Conservation (phyloP, 495 filamentous ascomycete genomes). For the Saxophila tyrrhenica region DNA sequence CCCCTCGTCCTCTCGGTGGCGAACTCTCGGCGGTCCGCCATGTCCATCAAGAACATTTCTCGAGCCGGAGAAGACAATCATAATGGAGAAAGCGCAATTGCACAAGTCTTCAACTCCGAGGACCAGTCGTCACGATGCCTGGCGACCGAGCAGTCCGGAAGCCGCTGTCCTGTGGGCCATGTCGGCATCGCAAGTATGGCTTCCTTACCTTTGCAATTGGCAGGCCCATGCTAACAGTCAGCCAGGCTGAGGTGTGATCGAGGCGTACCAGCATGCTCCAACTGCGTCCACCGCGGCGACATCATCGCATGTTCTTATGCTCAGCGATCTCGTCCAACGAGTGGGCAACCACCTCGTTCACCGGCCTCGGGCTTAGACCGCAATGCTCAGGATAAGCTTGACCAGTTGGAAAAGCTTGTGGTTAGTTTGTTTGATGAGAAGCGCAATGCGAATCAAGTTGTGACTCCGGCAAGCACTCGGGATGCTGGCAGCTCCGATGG, state of each 20-base stretch:
- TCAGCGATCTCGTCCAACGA: not conserved
- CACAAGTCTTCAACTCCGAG: no score
- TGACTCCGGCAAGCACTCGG: not conserved
- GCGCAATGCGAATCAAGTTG: not conserved
- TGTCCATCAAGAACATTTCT: not conserved
- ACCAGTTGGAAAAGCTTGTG: not conserved
- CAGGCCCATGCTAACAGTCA: not conserved
- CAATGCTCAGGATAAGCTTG: not conserved
- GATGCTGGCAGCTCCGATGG: not conserved
- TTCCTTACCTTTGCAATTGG: not conserved
- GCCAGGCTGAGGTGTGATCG: not conserved
- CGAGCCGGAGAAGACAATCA: not conserved
- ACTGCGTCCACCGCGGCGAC: not conserved
- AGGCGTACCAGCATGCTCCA: constrained; percentile 1
- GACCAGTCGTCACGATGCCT: no score
- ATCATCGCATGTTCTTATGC: not conserved
- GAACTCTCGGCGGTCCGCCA: not conserved
- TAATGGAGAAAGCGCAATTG: not conserved
- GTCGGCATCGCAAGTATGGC: not conserved
- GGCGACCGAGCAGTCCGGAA: not conserved
- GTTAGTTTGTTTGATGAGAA: not conserved
- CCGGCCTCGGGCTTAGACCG: not conserved
- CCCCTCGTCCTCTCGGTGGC: not conserved
- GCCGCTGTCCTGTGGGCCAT: not conserved
- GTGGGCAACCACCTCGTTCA: not conserved